phyloP scores from a whole-genome alignment of 1,284 basidiomycete species.

The Papiliotrema flavescens region DNA sequence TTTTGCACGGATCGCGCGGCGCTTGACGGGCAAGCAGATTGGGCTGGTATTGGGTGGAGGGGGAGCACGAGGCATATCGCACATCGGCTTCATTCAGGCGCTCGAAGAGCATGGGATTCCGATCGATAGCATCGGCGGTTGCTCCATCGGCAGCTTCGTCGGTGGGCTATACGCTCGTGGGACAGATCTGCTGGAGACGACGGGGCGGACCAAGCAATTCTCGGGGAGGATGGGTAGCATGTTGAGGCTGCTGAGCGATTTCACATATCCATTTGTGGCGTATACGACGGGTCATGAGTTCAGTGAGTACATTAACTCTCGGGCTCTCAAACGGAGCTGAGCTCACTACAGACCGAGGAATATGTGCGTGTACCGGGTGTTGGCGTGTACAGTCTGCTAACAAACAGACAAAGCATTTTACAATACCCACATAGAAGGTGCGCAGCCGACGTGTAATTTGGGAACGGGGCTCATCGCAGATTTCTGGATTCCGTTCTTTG shows the following conservation, averaged over 20 bases:
- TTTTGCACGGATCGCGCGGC: conserved; percentile 84
- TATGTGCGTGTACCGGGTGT: conserved; percentile 35
- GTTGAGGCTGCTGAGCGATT: conserved; percentile 90
- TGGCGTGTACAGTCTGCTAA: conserved; percentile 63
- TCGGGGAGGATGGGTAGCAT: conserved; percentile 87
- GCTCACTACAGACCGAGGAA: conserved; percentile 42
- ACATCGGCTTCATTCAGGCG: conserved; percentile 84
- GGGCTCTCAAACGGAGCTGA: conserved; percentile 9
- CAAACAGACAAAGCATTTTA: conserved; percentile 61
- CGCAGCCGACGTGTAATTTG: conserved; percentile 14
- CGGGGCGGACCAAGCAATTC: conserved; percentile 68
- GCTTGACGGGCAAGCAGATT: conserved; percentile 88
- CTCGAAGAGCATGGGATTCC: conserved; percentile 89
- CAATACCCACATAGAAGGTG: conserved; percentile 82
- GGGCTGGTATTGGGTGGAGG: conserved; percentile 94
- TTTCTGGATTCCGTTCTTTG: conserved; percentile 99
- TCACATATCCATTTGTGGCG: conserved; percentile 94
- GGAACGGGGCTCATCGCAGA: conserved; percentile 50
- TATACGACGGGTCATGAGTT: conserved; percentile 98
- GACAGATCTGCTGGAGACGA: conserved; percentile 80
- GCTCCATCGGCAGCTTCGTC: conserved; percentile 88
- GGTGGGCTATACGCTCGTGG: conserved; percentile 96
- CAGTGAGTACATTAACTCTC: conserved; percentile 35
- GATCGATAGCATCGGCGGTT: conserved; percentile 83
- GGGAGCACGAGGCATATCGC: conserved; percentile 90